Evolutionary conservation across 2,329 filamentous ascomycete genomes (phyloP), one percentile per base, ranked within the genome.

Genomic region (Didymella pomorum): DNA sequence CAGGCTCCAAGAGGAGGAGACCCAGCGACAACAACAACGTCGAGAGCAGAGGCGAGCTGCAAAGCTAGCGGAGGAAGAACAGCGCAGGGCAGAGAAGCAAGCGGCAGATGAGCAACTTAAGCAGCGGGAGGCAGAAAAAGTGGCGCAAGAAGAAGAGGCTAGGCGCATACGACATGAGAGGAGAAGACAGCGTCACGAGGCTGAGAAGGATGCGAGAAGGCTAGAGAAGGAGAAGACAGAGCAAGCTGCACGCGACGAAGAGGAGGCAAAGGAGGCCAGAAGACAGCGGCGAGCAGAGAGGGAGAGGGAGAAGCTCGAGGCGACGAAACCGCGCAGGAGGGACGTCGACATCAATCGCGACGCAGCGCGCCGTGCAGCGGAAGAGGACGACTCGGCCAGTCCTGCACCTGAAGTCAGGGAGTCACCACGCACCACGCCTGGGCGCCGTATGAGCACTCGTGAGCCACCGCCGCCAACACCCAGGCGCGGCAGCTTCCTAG

Each of bases 401-500:
- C 63, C 60, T 33, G 52, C 63, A 43, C 68, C 69, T 6, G 52
- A 61, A 18, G 54, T 58, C n/a, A 61, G 62, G 6, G 62, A 66
- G 10, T 62, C 68, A 16, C 69, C 71, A 45, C 71, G 69, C 14
- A 63, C 53, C 11, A 62, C 65, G n/a, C 62, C 65, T 21, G 50
- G 49, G 28, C 55, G 56, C 7, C 56, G 72, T 33, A 63, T 71
- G 29, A 68, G 67, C 44, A 72, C 70, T 23, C 62, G 67, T 8
- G 71, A 76, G 16, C 56, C 67, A n/a, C 62, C 56, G 14, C 56
- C 69, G 10, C 65, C 71, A 16, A 61, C 61, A 12, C 59, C 61
- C 37, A 70, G 64, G 50, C 67, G 73, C 16, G 72, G 67, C 41
- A 74, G 71, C 42, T 56, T 75, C 2, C 61, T 76, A 29, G 71